Percentiles rank a stretch among this genome's conserved stretches.
Conservation (phyloP, 805 yeast species). For the Naumovozyma castellii region DNA sequence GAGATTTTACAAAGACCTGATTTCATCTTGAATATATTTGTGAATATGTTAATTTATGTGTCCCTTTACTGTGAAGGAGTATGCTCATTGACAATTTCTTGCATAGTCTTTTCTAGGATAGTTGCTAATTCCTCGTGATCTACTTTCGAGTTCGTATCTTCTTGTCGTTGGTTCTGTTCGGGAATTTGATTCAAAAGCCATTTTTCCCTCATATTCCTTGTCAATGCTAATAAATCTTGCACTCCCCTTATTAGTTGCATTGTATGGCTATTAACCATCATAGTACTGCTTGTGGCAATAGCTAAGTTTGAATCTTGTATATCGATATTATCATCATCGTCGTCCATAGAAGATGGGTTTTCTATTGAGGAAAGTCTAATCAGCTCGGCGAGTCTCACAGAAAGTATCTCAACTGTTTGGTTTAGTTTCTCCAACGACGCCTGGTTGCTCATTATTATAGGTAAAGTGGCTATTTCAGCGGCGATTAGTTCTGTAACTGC, state of each 20-base stretch:
- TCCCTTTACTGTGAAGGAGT: no score
- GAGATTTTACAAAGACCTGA: no score
- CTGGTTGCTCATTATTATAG: constrained; percentile 26
- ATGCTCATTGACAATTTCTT: constrained; percentile 13
- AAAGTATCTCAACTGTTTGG: constrained; percentile 23
- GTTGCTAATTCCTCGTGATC: constrained; percentile 13
- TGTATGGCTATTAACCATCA: constrained; percentile 24
- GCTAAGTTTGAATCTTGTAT: constrained; percentile 13
- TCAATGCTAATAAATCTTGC: constrained; percentile 27
- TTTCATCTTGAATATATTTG: no score
- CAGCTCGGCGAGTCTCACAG: constrained; percentile 23
- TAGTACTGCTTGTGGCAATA: constrained; percentile 22
- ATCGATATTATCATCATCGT: constrained; percentile 3
- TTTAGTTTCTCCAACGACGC: constrained; percentile 25
- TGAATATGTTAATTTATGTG: no score
- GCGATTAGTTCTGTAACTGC: no score
- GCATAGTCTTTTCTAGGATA: constrained; percentile 17
- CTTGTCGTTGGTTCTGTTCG: constrained; percentile 6
- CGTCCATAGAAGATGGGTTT: constrained; percentile 9
- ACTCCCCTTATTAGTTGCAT: constrained; percentile 27
- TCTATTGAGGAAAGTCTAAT: constrained; percentile 21
- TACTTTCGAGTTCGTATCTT: constrained; percentile 1
- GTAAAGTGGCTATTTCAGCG: no score
- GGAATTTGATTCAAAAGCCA: constrained; percentile 29
- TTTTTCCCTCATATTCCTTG: constrained; percentile 27